Percentiles rank a stretch among this genome's conserved stretches.
Conservation (phyloP, 2,329 filamentous ascomycete genomes). For the Hymenoscyphus occultus region DNA sequence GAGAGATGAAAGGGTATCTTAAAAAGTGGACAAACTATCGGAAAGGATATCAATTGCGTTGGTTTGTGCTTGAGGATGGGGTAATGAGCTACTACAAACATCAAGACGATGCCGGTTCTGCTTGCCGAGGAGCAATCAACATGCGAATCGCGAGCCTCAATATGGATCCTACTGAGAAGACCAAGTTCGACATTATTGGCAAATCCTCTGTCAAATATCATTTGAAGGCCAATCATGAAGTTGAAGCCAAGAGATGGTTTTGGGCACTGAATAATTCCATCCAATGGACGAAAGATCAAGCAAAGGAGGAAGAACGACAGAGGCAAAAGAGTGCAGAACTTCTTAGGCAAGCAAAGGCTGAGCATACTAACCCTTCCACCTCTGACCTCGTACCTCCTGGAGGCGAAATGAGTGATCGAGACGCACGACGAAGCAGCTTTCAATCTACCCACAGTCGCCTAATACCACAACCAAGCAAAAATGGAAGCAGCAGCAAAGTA, state of each 20-base stretch:
- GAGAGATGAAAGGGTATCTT: constrained; percentile 97
- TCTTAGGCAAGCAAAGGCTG: constrained; percentile 74
- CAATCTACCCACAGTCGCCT: constrained; percentile 31
- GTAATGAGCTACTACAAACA: constrained; percentile 99
- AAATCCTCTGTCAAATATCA: constrained; percentile 99
- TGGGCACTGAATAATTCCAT: constrained; percentile 99
- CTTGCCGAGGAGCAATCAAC: constrained; percentile 96
- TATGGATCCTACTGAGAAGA: constrained; percentile 97
- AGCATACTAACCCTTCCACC: constrained; percentile 52
- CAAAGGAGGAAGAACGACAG: constrained; percentile 80
- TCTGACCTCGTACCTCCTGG: constrained; percentile 19
- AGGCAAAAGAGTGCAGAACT: constrained; percentile 72
- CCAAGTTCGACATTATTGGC: constrained; percentile 94
- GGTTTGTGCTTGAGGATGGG: constrained; percentile 97
- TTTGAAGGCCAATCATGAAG: constrained; percentile 94
- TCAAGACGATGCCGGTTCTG: constrained; percentile 93
- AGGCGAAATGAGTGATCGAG: constrained; percentile 28
- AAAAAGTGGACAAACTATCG: constrained; percentile 99
- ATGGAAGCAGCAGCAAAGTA: constrained; percentile 27
- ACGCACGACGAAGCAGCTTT: constrained; percentile 47
- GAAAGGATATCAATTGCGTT: constrained; percentile 91
- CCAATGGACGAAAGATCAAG: constrained; percentile 97
- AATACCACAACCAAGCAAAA: constrained; percentile 27
- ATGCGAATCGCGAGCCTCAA: constrained; percentile 94
- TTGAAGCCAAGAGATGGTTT: constrained; percentile 98